A percentile compares a stretch with the other conserved stretches of the same genome.
Evolutionary conservation across 2,329 filamentous ascomycete genomes (phyloP).

Genomic region (Phoma sp.): DNA sequence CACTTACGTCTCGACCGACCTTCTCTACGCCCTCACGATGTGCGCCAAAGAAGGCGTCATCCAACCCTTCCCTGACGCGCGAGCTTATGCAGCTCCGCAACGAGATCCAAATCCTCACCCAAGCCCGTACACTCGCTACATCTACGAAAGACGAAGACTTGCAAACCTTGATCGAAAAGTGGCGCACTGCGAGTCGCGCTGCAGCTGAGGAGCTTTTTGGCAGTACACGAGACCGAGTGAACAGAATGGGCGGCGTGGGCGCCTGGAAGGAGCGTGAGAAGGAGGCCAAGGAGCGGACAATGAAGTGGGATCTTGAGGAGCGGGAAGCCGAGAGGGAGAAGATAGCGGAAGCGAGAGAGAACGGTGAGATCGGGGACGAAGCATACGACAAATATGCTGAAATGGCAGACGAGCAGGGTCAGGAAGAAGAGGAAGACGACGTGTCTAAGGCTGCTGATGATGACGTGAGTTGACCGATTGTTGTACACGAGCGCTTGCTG

Average conservation of each 20-base stretch:
- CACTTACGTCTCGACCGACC: conserved; percentile 20
- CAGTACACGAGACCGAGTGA: conserved; percentile 64
- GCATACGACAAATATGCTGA: conserved; percentile 54
- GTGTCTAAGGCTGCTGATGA: conserved; percentile 41
- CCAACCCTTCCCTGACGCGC: conserved; percentile 37
- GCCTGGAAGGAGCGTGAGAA: conserved; percentile 57
- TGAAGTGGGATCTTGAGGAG: conserved; percentile 48
- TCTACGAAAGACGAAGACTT: conserved; percentile 61
- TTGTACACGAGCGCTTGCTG: conserved; percentile 1
- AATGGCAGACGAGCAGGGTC: conserved; percentile 48
- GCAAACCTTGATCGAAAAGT: conserved; percentile 62
- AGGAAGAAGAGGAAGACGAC: conserved; percentile 48
- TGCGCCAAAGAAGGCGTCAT: conserved; percentile 19
- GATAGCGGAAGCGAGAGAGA: conserved; percentile 50
- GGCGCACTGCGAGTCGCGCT: conserved; percentile 65
- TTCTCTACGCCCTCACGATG: conserved; percentile 19
- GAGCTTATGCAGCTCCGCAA: conserved; percentile 44
- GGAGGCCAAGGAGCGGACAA: conserved; percentile 43
- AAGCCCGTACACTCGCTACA: conserved; percentile 49
- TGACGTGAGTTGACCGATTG: conserved; percentile 49
- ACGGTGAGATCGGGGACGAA: conserved; percentile 53
- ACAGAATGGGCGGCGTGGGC: conserved; percentile 67
- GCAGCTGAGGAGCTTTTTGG: conserved; percentile 73
- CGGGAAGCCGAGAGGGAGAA: conserved; percentile 50
- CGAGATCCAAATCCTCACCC: conserved; percentile 50